phyloP scores from a whole-genome alignment of 257 asterid species.

The Knoxia roxburghii region DNA sequence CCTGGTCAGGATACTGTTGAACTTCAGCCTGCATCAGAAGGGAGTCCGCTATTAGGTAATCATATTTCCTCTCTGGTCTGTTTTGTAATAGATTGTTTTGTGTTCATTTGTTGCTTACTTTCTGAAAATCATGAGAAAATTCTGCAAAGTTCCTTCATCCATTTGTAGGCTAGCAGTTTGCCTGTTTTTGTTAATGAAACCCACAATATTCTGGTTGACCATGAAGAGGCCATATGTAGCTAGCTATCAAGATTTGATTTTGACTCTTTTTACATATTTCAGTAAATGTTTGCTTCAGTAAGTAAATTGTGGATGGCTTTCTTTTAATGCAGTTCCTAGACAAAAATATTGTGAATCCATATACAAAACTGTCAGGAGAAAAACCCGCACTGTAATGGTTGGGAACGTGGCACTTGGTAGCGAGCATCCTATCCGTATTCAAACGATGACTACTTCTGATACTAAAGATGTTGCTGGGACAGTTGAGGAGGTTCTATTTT shows the following conservation, averaged over 20 bases:
- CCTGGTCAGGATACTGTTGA: constrained; percentile 80
- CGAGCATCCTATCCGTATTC: constrained; percentile 94
- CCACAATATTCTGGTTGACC: neutral
- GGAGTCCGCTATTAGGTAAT: constrained; percentile 86
- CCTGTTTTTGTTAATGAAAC: constrained; percentile 1
- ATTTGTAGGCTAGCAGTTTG: neutral
- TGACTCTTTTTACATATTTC: too few species aligned
- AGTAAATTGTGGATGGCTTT: constrained; percentile 20
- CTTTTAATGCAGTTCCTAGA: constrained; percentile 71
- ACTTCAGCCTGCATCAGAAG: constrained; percentile 90
- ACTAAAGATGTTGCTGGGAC: constrained; percentile 97
- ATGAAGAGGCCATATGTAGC: neutral
- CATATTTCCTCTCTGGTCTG: neutral
- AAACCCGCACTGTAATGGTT: constrained; percentile 92
- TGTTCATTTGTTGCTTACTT: neutral
- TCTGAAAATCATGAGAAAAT: neutral
- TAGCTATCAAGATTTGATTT: neutral
- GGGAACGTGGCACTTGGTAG: constrained; percentile 97
- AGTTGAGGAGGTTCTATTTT: constrained; percentile 73
- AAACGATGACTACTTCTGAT: constrained; percentile 97
- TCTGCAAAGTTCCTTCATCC: neutral
- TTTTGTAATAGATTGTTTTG: neutral
- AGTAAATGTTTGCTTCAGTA: neutral
- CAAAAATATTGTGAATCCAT: constrained; percentile 90
- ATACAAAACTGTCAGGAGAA: constrained; percentile 82